Conservation (phyloP, 257 asterid genomes). For the Lycium ferocissimum region DNA sequence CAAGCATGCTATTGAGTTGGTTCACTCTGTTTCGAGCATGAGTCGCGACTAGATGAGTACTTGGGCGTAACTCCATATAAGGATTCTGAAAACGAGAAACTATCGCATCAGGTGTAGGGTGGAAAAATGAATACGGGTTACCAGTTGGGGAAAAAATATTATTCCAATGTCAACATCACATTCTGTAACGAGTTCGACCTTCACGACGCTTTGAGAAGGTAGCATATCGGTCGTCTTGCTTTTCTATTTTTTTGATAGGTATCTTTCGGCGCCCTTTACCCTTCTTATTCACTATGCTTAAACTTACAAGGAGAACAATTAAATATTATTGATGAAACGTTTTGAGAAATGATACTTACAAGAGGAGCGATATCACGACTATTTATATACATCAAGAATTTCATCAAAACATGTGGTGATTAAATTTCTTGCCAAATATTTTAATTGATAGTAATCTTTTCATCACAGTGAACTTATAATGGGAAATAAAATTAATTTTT, state of each 20-base stretch:
- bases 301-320: too few relatives aligned
- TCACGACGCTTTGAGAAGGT: too few relatives aligned
- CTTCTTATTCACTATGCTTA: too few relatives aligned
- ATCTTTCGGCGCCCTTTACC: too few relatives aligned
- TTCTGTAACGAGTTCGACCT: constrained; percentile 29
- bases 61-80: not conserved
- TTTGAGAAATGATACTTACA: not conserved
- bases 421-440: too few relatives aligned
- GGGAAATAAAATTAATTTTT: too few relatives aligned
- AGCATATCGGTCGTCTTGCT: too few relatives aligned
- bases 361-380: too few relatives aligned
- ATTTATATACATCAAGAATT: not conserved
- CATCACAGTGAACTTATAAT: too few relatives aligned
- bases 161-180: constrained; percentile 48
- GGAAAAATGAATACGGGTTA: constrained; percentile 52
- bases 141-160: constrained; percentile 46
- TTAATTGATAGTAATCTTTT: too few relatives aligned
- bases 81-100: not conserved
- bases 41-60: not conserved
- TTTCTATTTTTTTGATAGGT: too few relatives aligned
- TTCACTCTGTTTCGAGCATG: not conserved
- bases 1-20: not conserved
- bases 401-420: too few relatives aligned
- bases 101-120: constrained; percentile 44
- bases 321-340: not conserved